Evolutionary conservation across 2,329 filamentous ascomycete genomes (phyloP), one percentile per base, ranked within the genome.

Genomic region (Epicoccum nigrum): DNA sequence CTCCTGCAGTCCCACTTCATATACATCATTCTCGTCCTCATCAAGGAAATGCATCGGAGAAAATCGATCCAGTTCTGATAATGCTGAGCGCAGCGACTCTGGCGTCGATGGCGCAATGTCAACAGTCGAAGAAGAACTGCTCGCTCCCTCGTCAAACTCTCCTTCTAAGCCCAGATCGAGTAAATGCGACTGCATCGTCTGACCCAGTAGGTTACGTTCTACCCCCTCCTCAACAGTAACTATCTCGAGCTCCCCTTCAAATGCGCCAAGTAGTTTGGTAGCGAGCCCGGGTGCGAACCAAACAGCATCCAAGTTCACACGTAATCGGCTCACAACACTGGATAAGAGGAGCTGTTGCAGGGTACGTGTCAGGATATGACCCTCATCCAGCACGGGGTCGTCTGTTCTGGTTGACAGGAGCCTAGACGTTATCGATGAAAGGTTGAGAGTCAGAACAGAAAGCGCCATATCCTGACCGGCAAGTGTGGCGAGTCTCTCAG

Each of bases 261-360:
- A 34, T 11, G 23, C 12, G 23, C 20, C 16, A 4, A 6, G 15
- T 3, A 51, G 21, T 13, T 21, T 4, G 2, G n/a, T 3, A 3
- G 8, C 11, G 4, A 45, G 7, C 2, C 30, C 41, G 6, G 47
- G 17, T 16, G 41, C 41, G 16, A 51, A 51, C 47, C 47, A 45
- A 13, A 45, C 35, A 4, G 30, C 31, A 3, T 31, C 13, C 4
- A 51, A 4, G 4, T 40, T 23, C 0, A 51, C 34, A n/a, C 30
- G 21, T 6, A 31, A 6, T 32, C 6, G 23, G 7, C 30, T 9
- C 2, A 21, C 21, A 6, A 16, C 5, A 13, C 17, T 12, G 12
- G 9, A 9, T 2, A 11, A 20, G 8, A 51, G 23, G 6, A 51
- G 7, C 2, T 20, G 16, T 0, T 19, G 35, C 15, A 51, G 35